Percentiles rank a stretch among this genome's conserved stretches.
Evolutionary conservation across 805 yeast genomes (phyloP).

Genomic region (Candida sakaeoensis): DNA sequence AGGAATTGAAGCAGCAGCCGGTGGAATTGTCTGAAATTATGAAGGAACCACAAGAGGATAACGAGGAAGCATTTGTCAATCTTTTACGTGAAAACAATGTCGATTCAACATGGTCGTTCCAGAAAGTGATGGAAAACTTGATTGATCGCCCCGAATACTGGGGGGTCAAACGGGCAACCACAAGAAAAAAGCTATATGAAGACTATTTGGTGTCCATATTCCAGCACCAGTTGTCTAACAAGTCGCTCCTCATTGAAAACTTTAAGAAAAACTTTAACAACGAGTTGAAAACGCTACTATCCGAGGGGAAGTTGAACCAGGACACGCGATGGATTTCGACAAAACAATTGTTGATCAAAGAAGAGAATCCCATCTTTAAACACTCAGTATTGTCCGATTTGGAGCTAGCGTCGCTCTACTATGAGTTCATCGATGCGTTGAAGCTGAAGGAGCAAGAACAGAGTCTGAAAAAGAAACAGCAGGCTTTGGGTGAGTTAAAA

Average conservation of each 20-base stretch:
- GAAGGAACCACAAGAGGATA: slow-evolving; percentile 21
- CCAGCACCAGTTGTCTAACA: slow-evolving; percentile 50
- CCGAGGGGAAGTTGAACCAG: slow-evolving; percentile 40
- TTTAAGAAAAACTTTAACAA: slow-evolving; percentile 52
- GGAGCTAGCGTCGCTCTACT: slow-evolving; percentile 52
- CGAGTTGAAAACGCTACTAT: slow-evolving; percentile 37
- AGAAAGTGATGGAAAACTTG: slow-evolving; percentile 55
- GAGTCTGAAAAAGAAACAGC: slow-evolving; percentile 29
- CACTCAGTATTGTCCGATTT: slow-evolving; percentile 57
- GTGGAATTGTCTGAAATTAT: slow-evolving; percentile 20
- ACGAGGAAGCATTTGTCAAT: slow-evolving; percentile 43
- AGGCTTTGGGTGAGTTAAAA: slow-evolving; percentile 52
- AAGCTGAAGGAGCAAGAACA: slow-evolving; percentile 23
- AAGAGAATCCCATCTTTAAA: slow-evolving; percentile 64
- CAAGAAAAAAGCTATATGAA: slow-evolving; percentile 61
- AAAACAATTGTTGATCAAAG: slow-evolving; percentile 43
- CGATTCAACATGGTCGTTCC: slow-evolving; percentile 75
- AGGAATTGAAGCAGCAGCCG: slow-evolving; percentile 19
- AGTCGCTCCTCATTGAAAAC: slow-evolving; percentile 49
- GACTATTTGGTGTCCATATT: slow-evolving; percentile 45
- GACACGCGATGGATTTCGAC: slow-evolving; percentile 65
- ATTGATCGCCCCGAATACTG: slow-evolving; percentile 64
- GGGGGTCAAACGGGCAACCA: slow-evolving; percentile 57
- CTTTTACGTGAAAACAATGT: slow-evolving; percentile 56
- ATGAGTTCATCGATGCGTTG: slow-evolving; percentile 44